These are phyloP conservation scores for Zymoseptoria passerinii DNA, from an alignment of 2,329 filamentous ascomycete genomes.

Conservation along the genomic window DNA sequence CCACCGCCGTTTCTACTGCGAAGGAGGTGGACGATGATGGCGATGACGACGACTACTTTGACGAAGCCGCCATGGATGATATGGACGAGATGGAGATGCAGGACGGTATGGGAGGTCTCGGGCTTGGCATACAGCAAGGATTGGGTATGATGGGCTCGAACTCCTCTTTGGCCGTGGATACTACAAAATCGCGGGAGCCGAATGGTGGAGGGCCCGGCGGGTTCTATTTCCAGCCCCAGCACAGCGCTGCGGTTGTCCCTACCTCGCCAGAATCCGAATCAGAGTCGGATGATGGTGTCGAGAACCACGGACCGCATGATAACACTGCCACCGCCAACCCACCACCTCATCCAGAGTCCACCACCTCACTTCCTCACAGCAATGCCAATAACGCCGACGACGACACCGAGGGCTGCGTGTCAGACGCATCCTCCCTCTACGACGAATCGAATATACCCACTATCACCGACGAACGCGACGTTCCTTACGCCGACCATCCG, in stretches of 20 bases:
- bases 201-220: background rate
- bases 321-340: background rate
- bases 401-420: conserved; percentile 33
- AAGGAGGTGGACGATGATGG: conserved; percentile 19
- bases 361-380: background rate
- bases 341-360: background rate
- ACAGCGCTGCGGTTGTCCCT: background rate
- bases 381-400: conserved; percentile 37
- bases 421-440: conserved; percentile 35
- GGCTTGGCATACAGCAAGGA: background rate
- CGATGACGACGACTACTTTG: conserved; percentile 32
- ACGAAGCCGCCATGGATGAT: conserved; percentile 37
- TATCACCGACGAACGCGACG: conserved; percentile 15
- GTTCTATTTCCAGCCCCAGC: background rate
- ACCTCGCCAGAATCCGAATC: background rate
- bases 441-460: conserved; percentile 24
- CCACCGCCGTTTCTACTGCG: conserved; percentile 5
- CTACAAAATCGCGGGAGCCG: background rate
- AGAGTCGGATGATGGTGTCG: conserved; percentile 32
- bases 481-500: conserved; percentile 26
- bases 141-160: background rate
- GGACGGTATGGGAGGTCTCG: background rate
- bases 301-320: background rate
- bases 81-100: conserved; percentile 38
- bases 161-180: background rate